Percentiles rank a stretch among this genome's conserved stretches.
Evolutionary conservation across 306 rosid species (phyloP).

Genomic region (Dalbergia cochinchinensis): DNA sequence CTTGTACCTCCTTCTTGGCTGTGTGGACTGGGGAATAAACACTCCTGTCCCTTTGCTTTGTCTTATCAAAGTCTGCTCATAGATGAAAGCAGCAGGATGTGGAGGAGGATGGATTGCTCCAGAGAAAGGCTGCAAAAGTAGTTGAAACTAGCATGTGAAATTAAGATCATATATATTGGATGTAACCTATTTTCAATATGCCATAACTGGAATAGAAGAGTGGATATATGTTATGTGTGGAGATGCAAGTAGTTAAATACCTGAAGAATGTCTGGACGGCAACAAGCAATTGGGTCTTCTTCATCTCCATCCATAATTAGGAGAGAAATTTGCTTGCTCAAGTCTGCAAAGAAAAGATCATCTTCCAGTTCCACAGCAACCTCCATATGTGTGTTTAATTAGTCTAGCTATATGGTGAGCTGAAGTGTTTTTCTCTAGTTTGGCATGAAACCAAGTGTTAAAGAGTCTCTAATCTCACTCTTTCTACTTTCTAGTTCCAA

Average conservation of each 20-base stretch:
- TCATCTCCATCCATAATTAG: constrained; percentile 91
- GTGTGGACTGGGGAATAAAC: constrained; percentile 76
- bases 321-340: constrained; percentile 81
- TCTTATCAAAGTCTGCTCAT: constrained; percentile 56
- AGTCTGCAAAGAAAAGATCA: constrained; percentile 79
- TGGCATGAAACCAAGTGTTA: constrained; percentile 4
- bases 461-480: constrained; percentile 1
- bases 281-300: constrained; percentile 60
- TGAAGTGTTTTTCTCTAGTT: not conserved
- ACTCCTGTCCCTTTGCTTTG: constrained; percentile 92
- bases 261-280: constrained; percentile 62
- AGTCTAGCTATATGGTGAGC: not conserved
- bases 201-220: not conserved
- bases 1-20: constrained; percentile 67
- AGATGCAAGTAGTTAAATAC: constrained; percentile 40
- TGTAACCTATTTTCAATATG: not conserved
- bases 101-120: constrained; percentile 57
- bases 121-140: constrained; percentile 61
- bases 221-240: not conserved
- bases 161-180: not conserved
- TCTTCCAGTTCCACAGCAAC: constrained; percentile 67
- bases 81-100: constrained; percentile 42
- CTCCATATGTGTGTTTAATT: constrained; percentile 51
- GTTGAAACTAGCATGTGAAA: not conserved
- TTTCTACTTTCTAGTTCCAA: not conserved